Base-by-base conservation (phyloP, 352 stramenopile species). In the Phytophthora aleatoria region DNA sequence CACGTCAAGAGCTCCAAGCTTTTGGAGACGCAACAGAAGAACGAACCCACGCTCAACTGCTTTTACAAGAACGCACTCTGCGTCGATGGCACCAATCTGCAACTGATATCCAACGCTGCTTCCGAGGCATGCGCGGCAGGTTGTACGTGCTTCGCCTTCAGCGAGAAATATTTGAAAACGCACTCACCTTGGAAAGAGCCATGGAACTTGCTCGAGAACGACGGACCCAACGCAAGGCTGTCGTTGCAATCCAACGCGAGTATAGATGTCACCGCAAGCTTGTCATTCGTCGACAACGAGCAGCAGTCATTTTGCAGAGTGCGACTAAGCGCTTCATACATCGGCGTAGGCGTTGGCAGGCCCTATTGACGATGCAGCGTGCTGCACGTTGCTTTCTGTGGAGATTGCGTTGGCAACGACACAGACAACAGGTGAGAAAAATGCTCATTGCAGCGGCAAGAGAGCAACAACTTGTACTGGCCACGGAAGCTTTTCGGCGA, bases 11-110 rank as follows among this genome's bases (percentile, higher is more conserved):
- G 50, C 76, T 90, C 11, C 31, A 71, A 24, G 15, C 3, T 12
- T 90, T 89, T 41, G 69, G 67, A 31, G 55, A 74, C 5, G 52
- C 64, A 2, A 74, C 90, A 6, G 70, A 80, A 28, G 35, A 62
- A 15, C 76, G 79, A 3, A 80, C 74, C 3, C 36, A 57, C 31
- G 38, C 57, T 50, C 65, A 86, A 11, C 45, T 90, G 3, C 13
- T 49, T 13, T 26, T 53, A 15, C 85, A 89, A 53, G 68, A 87
- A 12, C 30, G 39, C 2, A 71, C 74, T 2, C 51, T 87, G 10
- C 48, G 49, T 5, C 65, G 69, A 57, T 94, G 78, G 81, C 61
- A 74, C 7, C 36, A 52, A 4, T 68, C 67, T 3, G 79, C 83
- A 11, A 79, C 67, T 5, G 31, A 69, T 3, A 57, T 90, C 3